Evolutionary conservation across 179 eudicot species (phyloP), one percentile per base, ranked within the genome.

Genomic region (Sideroxylon spinosum): DNA sequence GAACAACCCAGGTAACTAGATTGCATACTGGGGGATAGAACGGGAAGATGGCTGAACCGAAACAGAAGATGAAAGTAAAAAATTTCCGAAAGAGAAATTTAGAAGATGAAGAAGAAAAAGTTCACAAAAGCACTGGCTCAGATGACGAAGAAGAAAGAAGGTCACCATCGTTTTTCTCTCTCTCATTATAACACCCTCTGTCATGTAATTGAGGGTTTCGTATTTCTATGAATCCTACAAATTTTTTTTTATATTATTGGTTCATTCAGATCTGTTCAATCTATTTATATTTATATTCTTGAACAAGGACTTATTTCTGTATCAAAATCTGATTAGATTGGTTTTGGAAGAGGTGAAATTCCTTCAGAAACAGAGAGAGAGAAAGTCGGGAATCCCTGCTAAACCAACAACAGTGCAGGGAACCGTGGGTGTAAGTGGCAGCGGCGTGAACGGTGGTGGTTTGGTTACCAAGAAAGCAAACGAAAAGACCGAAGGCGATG

Each of bases 291-390:
- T 11, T 49, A 13, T 65, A 1, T 37, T n/a, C 22, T 28, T 57
- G 28, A 48, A 12, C 44, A 3, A 75, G 46, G 44, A 3, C 14
- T 46, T 28, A 61, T 20, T 75, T 61, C 16, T 11, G 23, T 61
- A 22, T 61, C 8, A 20, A 61, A 22, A 61, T 63, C 19, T 57
- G 66, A 50, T 76, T 83, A 94, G 98, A 85, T 87, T 89, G 88
- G 88, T 90, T 13, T 87, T 94, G 68, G 98, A 92, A 84, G 97
- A 94, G 89, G 91, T 94, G 3, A 94, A 90, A 78, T 90, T 94
- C 76, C 90, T 94, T 62, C 98, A 94, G 86, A 94, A 90, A 82
- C 97, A 89, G 77, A 86, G 98, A 82, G 94, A 89, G 86, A 89
- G 81, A 86, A 90, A 84, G 82, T 87, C 89, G 6, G 96, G 97